A percentile compares a stretch with the other conserved stretches of the same genome.
phyloP scores from a whole-genome alignment of 208 protist genomes.

The Crithidia brevicula region DNA sequence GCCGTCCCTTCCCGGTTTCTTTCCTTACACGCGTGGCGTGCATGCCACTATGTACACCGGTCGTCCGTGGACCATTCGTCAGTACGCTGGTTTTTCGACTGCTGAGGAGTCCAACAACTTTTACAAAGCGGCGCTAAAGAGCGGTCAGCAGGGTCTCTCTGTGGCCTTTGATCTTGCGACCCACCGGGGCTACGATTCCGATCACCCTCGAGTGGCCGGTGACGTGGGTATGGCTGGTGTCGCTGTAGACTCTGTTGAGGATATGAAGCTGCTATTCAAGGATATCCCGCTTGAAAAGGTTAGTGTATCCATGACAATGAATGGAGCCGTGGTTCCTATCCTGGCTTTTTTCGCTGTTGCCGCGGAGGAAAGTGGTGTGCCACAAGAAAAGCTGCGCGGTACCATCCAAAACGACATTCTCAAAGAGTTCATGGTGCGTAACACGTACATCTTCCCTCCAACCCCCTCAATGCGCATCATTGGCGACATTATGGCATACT shows the following conservation, averaged over 20 bases:
- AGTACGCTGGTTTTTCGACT: slow-evolving; percentile 96
- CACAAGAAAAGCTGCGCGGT: slow-evolving; percentile 85
- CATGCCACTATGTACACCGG: slow-evolving; percentile 96
- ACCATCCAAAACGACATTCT: slow-evolving; percentile 99
- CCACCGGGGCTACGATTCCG: slow-evolving; percentile 96
- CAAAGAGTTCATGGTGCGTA: slow-evolving; percentile 98
- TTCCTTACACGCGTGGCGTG: slow-evolving; percentile 94
- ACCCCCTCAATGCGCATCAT: slow-evolving; percentile 94
- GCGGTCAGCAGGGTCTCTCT: slow-evolving; percentile 94
- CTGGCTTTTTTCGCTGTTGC: slow-evolving; percentile 96
- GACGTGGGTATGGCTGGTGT: slow-evolving; percentile 98
- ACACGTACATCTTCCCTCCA: slow-evolving; percentile 98
- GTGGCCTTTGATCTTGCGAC: slow-evolving; percentile 97
- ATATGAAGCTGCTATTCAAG: slow-evolving; percentile 92
- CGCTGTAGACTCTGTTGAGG: slow-evolving; percentile 92
- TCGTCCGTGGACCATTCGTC: slow-evolving; percentile 95
- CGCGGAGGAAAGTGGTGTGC: slow-evolving; percentile 93
- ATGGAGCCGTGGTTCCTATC: slow-evolving; percentile 96
- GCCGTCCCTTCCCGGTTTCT: slow-evolving; percentile 72
- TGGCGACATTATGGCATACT: slow-evolving; percentile 95
- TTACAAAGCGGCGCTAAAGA: slow-evolving; percentile 89
- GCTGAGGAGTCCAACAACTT: slow-evolving; percentile 97
- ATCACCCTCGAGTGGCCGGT: slow-evolving; percentile 92
- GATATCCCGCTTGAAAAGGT: slow-evolving; percentile 95
- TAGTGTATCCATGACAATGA: slow-evolving; percentile 98